Percentiles rank a stretch among this genome's conserved stretches.
Evolutionary conservation across 2,329 filamentous ascomycete species (phyloP).

Genomic region (Xylaria sp.): DNA sequence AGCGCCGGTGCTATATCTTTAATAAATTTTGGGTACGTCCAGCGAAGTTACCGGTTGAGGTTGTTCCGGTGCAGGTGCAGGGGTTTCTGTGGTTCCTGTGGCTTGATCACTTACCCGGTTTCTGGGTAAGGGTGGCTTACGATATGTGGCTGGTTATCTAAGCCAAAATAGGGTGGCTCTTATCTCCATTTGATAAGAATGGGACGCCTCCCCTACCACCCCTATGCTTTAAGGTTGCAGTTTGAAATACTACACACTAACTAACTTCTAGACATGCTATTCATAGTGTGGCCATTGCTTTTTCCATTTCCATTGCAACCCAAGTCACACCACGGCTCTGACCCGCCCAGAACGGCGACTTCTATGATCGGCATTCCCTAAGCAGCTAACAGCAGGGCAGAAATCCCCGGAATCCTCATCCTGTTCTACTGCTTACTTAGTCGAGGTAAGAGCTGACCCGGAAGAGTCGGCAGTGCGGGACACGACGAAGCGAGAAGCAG

Average conservation of each 20-base stretch:
- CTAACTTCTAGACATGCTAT: background rate
- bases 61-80: conserved; percentile 30
- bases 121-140: background rate
- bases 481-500: background rate
- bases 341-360: conserved; percentile 15
- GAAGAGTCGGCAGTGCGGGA: background rate
- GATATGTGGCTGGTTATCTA: background rate
- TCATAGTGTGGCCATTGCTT: conserved; percentile 4
- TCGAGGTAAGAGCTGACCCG: conserved; percentile 1
- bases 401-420: conserved; percentile 2
- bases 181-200: too few relatives aligned
- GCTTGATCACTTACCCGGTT: conserved; percentile 21
- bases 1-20: conserved; percentile 5
- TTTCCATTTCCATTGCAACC: conserved; percentile 7
- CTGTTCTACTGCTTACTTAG: background rate
- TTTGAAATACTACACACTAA: background rate
- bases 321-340: background rate
- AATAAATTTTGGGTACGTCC: conserved; percentile 26
- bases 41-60: conserved; percentile 16
- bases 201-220: conserved; percentile 3
- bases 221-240: background rate
- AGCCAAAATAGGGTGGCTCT: background rate
- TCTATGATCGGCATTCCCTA: conserved; percentile 8
- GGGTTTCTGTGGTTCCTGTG: conserved; percentile 26
- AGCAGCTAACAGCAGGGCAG: conserved; percentile 10